phyloP scores from a whole-genome alignment of 2,329 filamentous ascomycete genomes.

The Fusarium sp. region DNA sequence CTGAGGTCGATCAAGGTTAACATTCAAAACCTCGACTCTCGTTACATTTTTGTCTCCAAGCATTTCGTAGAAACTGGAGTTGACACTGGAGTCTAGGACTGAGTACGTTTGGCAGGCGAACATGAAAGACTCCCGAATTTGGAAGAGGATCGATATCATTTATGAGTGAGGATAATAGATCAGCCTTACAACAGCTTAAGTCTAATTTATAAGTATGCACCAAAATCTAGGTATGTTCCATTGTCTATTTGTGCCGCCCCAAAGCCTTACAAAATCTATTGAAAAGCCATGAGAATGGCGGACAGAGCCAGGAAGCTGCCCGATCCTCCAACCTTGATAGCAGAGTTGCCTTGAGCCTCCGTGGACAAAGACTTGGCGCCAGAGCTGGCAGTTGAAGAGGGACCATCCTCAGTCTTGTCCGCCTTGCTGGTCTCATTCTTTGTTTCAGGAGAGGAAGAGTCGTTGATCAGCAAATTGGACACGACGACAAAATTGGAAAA shows the following conservation, averaged over 20 bases:
- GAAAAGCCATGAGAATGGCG: not conserved
- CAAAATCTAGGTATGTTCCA: not conserved
- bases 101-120: too few relatives aligned
- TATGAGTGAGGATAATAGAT: too few relatives aligned
- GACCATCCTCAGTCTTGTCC: not conserved
- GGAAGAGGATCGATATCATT: too few relatives aligned
- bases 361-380: not conserved
- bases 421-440: not conserved
- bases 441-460: not conserved
- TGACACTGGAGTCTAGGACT: too few relatives aligned
- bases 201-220: too few relatives aligned
- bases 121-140: too few relatives aligned
- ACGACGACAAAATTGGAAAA: constrained; percentile 1
- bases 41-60: too few relatives aligned
- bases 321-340: not conserved
- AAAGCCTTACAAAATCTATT: not conserved
- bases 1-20: too few relatives aligned
- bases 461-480: constrained; percentile 12
- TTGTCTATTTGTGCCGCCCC: not conserved
- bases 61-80: too few relatives aligned
- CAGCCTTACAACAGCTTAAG: too few relatives aligned
- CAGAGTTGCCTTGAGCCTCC: not conserved
- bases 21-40: too few relatives aligned
- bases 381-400: not conserved
- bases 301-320: not conserved